Conservation (phyloP, 805 yeast genomes). For the Kazachstania taianensis region DNA sequence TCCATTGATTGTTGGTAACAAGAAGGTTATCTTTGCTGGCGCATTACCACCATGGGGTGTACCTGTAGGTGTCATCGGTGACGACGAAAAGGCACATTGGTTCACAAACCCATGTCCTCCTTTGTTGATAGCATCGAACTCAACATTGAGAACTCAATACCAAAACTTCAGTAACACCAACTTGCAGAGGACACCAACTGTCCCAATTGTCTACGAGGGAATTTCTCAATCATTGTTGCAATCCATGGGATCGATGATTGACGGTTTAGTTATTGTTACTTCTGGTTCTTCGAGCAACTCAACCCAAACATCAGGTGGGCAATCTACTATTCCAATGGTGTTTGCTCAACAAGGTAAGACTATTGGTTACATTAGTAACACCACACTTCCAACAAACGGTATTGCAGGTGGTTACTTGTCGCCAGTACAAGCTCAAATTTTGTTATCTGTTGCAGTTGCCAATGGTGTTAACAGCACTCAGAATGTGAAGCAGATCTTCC, state of each 20-base stretch:
- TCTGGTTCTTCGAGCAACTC: conserved; percentile 11
- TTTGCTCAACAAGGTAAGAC: conserved; percentile 4
- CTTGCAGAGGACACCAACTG: conserved; percentile 9
- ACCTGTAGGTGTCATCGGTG: conserved; percentile 22
- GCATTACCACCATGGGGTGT: conserved; percentile 19
- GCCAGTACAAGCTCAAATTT: conserved; percentile 26
- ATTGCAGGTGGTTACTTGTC: conserved; percentile 26
- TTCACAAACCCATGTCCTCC: conserved; percentile 19
- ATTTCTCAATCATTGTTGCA: conserved; percentile 10
- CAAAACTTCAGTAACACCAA: conserved; percentile 17
- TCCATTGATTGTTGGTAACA: conserved; percentile 15
- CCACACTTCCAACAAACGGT: conserved; percentile 17
- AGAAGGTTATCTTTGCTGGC: conserved; percentile 23
- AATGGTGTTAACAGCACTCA: conserved; percentile 16
- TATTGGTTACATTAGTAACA: conserved; percentile 11
- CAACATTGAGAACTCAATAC: conserved; percentile 16
- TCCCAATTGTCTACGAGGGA: conserved; percentile 23
- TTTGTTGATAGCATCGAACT: conserved; percentile 10
- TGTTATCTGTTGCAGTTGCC: conserved; percentile 22
- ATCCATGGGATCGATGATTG: conserved; percentile 11
- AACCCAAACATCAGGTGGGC: conserved; percentile 1
- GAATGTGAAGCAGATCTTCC: conserved; percentile 8
- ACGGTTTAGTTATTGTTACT: conserved; percentile 21
- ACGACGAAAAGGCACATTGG: conserved; percentile 12
- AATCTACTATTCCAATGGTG: conserved; percentile 3